A percentile compares a stretch with the other conserved stretches of the same genome.
Evolutionary conservation across 306 rosid genomes (phyloP).

Genomic region (Echinosophora koreensis): DNA sequence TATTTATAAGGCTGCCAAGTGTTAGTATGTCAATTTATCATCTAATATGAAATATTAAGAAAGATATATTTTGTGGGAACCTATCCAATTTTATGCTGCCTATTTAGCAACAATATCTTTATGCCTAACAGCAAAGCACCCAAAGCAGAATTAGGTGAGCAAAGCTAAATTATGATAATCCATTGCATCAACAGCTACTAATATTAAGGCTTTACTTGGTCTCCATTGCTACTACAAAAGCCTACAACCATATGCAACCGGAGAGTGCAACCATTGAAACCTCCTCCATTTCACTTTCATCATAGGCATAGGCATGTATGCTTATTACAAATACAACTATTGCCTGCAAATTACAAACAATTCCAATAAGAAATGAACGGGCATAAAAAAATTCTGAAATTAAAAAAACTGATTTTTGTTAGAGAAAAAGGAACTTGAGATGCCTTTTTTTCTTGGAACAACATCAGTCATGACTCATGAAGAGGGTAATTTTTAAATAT

Average conservation of each 20-base stretch:
- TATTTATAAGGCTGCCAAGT: slow-evolving; percentile 10
- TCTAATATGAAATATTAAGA: slow-evolving; percentile 8
- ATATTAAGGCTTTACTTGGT: slow-evolving; percentile 78
- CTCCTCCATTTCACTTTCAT: slow-evolving; percentile 94
- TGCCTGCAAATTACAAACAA: slow-evolving; percentile 69
- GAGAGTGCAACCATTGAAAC: slow-evolving; percentile 95
- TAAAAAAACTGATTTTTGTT: slow-evolving; percentile 17
- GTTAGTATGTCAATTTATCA: slow-evolving; percentile 30
- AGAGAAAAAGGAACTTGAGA: slow-evolving; percentile 38
- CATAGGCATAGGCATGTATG: slow-evolving; percentile 90
- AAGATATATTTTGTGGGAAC: not conserved
- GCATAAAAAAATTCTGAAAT: slow-evolving; percentile 22
- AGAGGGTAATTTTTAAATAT: slow-evolving; percentile 36
- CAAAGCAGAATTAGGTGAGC: slow-evolving; percentile 26
- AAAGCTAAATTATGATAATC: not conserved
- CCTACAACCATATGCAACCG: slow-evolving; percentile 98
- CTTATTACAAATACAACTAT: slow-evolving; percentile 84
- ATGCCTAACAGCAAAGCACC: not conserved
- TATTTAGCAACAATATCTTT: slow-evolving; percentile 2
- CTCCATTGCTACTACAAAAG: slow-evolving; percentile 87
- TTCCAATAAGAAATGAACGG: slow-evolving; percentile 36
- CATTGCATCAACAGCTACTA: slow-evolving; percentile 21
- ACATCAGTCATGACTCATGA: slow-evolving; percentile 19
- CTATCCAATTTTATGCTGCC: slow-evolving; percentile 18
- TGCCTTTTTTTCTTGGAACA: not conserved